Base-by-base conservation (phyloP, 106 monocot genomes). In the Narthecium ossifragum region DNA sequence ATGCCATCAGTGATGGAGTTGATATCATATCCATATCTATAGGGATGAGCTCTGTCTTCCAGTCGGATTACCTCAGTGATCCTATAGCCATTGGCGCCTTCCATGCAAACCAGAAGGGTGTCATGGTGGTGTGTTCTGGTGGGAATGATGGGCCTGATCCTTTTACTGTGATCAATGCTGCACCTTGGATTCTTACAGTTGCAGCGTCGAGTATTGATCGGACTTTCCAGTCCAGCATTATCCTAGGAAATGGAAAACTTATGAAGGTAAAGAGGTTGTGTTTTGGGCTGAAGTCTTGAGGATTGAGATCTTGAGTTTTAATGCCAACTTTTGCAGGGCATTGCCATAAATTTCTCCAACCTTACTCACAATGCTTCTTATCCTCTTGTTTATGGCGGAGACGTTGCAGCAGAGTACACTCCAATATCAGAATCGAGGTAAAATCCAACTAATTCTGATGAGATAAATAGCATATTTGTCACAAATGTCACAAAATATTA, bases 101-200 rank as follows among this genome's bases (percentile, higher is more conserved):
- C 65, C 94, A 96, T 50, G 94, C 94, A 10, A 57, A 83, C n/a
- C 75, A 90, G 65, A 78, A 29, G 56, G 94, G 86, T 1, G 64
- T 90, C 14, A 14, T 96, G 53, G 94, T 96, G 24, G 76, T 86
- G 24, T 86, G 94, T 43, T 96, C 94, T 12, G 94, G 86, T 14
- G 94, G 94, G 1, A 96, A 96, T 59, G 94, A 96, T 60, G 94
- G 94, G n/a, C 94, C 94, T 0, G 86, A 96, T 25, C 83, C 90
- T 21, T 86, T 60, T 53, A 86, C 94, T 32, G 94, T 96, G 20
- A 83, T 96, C 31, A 96, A 96, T 47, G 51, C 94, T 3, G 94
- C 94, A 49, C 94, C 94, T 6, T 96, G 94, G 94, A 86, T 96
- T 11, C 30, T 83, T 31, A 96, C 94, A 2, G 90, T 90, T 17